Conservation (phyloP, 352 stramenopile species). For the Halophytophthora batemanensis region DNA sequence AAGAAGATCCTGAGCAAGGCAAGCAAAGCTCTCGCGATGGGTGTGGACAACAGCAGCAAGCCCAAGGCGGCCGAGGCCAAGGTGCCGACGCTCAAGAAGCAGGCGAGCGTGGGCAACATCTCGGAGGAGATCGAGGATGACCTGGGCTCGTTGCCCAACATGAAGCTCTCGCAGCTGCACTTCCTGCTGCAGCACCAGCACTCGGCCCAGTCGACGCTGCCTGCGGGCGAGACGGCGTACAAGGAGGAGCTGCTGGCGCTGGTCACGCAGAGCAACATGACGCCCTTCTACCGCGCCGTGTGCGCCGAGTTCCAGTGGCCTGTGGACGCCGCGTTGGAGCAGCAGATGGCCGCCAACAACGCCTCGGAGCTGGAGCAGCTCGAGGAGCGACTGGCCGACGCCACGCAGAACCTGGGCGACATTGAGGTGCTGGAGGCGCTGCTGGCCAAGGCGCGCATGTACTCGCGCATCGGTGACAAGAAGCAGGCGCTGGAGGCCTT, state of each 20-base stretch:
- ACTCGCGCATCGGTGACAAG: slow-evolving; percentile 92
- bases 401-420: slow-evolving; percentile 95
- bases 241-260: slow-evolving; percentile 57
- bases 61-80: slow-evolving; percentile 11
- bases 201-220: slow-evolving; percentile 33
- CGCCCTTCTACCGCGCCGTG: slow-evolving; percentile 75
- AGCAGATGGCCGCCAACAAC: slow-evolving; percentile 59
- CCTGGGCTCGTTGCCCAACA: slow-evolving; percentile 74
- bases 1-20: too few relatives aligned
- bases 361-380: slow-evolving; percentile 70
- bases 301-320: slow-evolving; percentile 73
- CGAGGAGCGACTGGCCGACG: slow-evolving; percentile 87
- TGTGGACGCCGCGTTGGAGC: slow-evolving; percentile 50
- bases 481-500: slow-evolving; percentile 91
- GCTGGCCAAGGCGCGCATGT: slow-evolving; percentile 93
- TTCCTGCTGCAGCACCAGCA: slow-evolving; percentile 79
- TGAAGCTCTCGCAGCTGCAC: slow-evolving; percentile 70
- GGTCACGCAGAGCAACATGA: slow-evolving; percentile 69
- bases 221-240: slow-evolving; percentile 26
- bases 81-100: slow-evolving; percentile 47
- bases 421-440: slow-evolving; percentile 97
- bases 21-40: slow-evolving; percentile 2
- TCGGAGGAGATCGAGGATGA: slow-evolving; percentile 86
- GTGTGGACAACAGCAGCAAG: slow-evolving; percentile 13
- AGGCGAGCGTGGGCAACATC: slow-evolving; percentile 79